These are phyloP conservation scores for Malbranchea zuffiana DNA, from an alignment of 2,329 filamentous ascomycete genomes.

Conservation along the genomic window DNA sequence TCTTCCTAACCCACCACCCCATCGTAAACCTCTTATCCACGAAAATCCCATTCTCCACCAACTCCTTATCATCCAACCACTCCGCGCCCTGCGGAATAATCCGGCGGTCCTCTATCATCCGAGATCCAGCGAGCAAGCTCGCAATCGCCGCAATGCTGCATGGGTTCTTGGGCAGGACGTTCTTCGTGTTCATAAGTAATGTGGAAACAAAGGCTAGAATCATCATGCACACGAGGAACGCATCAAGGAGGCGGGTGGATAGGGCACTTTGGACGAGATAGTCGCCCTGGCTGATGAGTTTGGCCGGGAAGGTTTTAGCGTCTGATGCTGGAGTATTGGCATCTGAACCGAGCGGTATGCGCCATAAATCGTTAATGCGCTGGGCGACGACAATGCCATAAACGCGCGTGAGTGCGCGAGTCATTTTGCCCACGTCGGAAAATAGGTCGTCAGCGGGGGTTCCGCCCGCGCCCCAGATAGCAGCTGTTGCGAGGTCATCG, in stretches of 20 bases:
- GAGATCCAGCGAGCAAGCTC: constrained; percentile 18
- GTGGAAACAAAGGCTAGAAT: constrained; percentile 14
- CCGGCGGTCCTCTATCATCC: constrained; percentile 8
- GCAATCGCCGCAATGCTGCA: constrained; percentile 20
- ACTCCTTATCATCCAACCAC: constrained; percentile 15
- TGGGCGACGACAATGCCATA: constrained; percentile 10
- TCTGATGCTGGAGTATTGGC: neutral
- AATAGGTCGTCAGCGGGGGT: constrained; percentile 9
- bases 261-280: constrained; percentile 17
- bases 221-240: constrained; percentile 16
- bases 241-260: constrained; percentile 18
- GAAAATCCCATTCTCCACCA: constrained; percentile 10
- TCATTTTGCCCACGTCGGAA: constrained; percentile 3
- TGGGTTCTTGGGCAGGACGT: constrained; percentile 20
- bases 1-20: constrained; percentile 13
- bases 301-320: constrained; percentile 5
- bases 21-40: constrained; percentile 10
- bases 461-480: constrained; percentile 8
- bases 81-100: constrained; percentile 15
- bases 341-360: constrained; percentile 11
- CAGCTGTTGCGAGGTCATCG: constrained; percentile 8
- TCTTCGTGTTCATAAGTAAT: constrained; percentile 13
- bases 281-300: constrained; percentile 9
- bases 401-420: constrained; percentile 5
- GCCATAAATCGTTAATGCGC: constrained; percentile 9